Evolutionary conservation across 1,284 basidiomycete genomes (phyloP).

Genomic region (Sporisorium exsertum): DNA sequence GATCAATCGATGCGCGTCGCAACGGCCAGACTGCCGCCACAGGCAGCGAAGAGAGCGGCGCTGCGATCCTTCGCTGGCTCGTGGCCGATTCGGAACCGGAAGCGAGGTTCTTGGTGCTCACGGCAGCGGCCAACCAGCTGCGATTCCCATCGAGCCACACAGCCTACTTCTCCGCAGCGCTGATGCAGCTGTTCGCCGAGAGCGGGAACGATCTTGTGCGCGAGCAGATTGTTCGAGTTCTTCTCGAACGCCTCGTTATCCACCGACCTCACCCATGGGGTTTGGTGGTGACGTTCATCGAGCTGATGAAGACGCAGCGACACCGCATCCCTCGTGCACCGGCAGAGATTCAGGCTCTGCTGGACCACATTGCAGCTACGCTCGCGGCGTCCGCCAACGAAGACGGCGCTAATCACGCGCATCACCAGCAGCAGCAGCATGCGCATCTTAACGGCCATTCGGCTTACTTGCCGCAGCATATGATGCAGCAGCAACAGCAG

Average conservation of each 20-base stretch:
- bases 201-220: constrained; percentile 77
- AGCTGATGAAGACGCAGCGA: constrained; percentile 74
- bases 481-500: constrained; percentile 29
- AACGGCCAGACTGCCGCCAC: constrained; percentile 41
- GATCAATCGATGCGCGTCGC: constrained; percentile 77
- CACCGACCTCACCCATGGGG: constrained; percentile 98
- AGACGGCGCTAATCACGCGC: neutral
- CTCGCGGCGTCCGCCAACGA: constrained; percentile 27
- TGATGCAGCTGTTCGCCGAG: constrained; percentile 84
- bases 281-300: constrained; percentile 90
- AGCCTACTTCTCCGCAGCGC: constrained; percentile 84
- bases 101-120: constrained; percentile 95
- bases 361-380: constrained; percentile 62
- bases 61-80: constrained; percentile 79
- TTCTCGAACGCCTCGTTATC: constrained; percentile 92
- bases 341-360: constrained; percentile 63
- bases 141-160: constrained; percentile 73
- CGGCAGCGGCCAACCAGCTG: constrained; percentile 89
- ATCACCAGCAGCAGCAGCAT: constrained; percentile 24
- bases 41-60: constrained; percentile 81
- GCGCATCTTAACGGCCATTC: constrained; percentile 34
- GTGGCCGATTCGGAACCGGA: constrained; percentile 87
- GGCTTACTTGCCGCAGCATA: constrained; percentile 24
- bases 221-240: constrained; percentile 89
- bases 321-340: constrained; percentile 59